Evolutionary conservation across 306 rosid genomes (phyloP).

Genomic region (Trichosanthes truncata): DNA sequence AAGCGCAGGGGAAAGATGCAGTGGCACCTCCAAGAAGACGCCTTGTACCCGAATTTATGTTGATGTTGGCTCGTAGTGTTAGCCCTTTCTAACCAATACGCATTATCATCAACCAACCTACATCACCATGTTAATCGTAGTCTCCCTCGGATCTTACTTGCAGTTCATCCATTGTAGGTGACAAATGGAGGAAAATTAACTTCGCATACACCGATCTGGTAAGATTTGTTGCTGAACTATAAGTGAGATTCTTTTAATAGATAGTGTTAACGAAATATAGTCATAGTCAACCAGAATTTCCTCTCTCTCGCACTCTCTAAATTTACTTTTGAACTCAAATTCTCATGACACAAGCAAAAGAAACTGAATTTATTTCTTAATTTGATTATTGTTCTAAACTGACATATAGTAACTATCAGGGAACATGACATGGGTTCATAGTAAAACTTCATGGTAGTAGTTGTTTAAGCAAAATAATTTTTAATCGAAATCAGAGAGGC

Average conservation of each 20-base stretch:
- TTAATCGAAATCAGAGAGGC: conserved; percentile 38
- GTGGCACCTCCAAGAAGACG: conserved; percentile 77
- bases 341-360: not conserved
- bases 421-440: not conserved
- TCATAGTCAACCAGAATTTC: not conserved
- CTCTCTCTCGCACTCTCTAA: not conserved
- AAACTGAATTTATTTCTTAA: not conserved
- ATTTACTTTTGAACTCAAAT: not conserved
- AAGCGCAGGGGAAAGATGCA: conserved; percentile 61
- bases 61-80: conserved; percentile 67
- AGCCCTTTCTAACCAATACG: conserved; percentile 59
- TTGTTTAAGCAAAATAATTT: not conserved
- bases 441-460: not conserved
- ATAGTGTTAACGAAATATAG: not conserved
- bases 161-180: not conserved
- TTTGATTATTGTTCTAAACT: not conserved
- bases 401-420: not conserved
- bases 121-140: not conserved
- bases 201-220: not conserved
- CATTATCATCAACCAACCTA: not conserved
- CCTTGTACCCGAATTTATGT: conserved; percentile 91
- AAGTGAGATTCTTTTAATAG: not conserved
- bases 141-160: not conserved
- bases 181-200: not conserved
- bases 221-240: conserved; percentile 1